phyloP scores from a whole-genome alignment of 441 rosid genomes.

The Gossypium gossypioides region DNA sequence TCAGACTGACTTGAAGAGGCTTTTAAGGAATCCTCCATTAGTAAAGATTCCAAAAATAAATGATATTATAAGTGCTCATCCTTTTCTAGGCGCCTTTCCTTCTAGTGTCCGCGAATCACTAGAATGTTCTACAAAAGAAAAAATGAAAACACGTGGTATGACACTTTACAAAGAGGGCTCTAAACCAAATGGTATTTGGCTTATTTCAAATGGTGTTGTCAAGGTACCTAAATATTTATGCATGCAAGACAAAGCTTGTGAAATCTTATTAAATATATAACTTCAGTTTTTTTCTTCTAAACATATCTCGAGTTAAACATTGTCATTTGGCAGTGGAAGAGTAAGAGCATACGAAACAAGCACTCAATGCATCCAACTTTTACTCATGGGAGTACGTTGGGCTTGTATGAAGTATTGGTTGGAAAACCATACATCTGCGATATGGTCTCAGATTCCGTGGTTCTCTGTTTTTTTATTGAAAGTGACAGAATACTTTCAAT shows the following conservation, averaged over 20 bases:
- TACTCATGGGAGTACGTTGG: conserved; percentile 83
- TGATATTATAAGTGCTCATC: conserved; percentile 46
- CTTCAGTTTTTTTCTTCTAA: background rate
- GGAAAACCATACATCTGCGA: conserved; percentile 71
- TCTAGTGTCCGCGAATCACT: conserved; percentile 35
- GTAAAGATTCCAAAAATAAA: conserved; percentile 51
- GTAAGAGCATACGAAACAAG: conserved; percentile 52
- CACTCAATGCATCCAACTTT: conserved; percentile 83
- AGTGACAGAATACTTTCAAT: conserved; percentile 48
- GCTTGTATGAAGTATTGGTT: conserved; percentile 72
- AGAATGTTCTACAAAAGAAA: conserved; percentile 50
- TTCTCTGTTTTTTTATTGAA: conserved; percentile 60
- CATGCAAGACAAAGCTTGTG: conserved; percentile 10
- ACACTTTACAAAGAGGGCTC: conserved; percentile 76
- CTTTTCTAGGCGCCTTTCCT: conserved; percentile 65
- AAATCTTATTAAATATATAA: background rate
- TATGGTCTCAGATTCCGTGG: conserved; percentile 69
- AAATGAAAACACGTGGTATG: conserved; percentile 58
- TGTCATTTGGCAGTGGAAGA: conserved; percentile 63
- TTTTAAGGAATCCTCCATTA: conserved; percentile 72
- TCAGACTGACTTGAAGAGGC: conserved; percentile 82
- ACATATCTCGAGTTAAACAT: conserved; percentile 12
- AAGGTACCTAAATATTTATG: conserved; percentile 39
- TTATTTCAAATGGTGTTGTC: conserved; percentile 74
- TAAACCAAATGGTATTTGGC: conserved; percentile 78